Percentiles rank a stretch among this genome's conserved stretches.
phyloP scores from a whole-genome alignment of 768 basidiomycete genomes.

The Boletus pseudopeckii region DNA sequence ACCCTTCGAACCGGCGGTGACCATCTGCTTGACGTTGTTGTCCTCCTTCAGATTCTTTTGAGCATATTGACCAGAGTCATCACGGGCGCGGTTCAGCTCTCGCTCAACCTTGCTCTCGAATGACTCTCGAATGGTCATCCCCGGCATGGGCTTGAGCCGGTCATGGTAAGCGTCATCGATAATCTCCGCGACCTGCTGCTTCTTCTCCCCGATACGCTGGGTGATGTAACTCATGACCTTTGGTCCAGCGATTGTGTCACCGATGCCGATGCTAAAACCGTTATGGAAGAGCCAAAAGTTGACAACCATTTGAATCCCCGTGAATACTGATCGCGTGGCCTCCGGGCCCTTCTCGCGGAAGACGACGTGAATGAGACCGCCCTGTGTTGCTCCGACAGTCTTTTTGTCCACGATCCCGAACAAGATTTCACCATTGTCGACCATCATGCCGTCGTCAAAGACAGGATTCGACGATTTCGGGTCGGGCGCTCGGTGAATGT shows the following conservation, averaged over 20 bases:
- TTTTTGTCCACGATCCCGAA: slow-evolving; percentile 98
- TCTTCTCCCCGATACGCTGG: slow-evolving; percentile 75
- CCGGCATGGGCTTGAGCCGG: slow-evolving; percentile 83
- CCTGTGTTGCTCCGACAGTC: slow-evolving; percentile 94
- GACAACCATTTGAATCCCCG: slow-evolving; percentile 91
- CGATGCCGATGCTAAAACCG: slow-evolving; percentile 98
- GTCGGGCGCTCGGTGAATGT: slow-evolving; percentile 79
- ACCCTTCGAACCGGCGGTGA: slow-evolving; percentile 97
- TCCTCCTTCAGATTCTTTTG: slow-evolving; percentile 97
- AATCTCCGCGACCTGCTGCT: slow-evolving; percentile 71
- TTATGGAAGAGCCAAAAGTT: slow-evolving; percentile 99
- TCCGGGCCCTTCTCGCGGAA: slow-evolving; percentile 98
- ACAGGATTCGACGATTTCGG: slow-evolving; percentile 77
- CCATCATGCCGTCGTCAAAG: slow-evolving; percentile 90
- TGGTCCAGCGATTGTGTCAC: slow-evolving; percentile 93
- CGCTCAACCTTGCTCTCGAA: slow-evolving; percentile 92
- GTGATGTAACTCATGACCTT: slow-evolving; percentile 87
- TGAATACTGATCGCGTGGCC: slow-evolving; percentile 85
- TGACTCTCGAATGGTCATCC: slow-evolving; percentile 99
- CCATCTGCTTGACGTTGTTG: slow-evolving; percentile 99
- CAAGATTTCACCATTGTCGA: slow-evolving; percentile 95
- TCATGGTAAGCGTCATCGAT: slow-evolving; percentile 85
- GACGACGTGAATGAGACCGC: slow-evolving; percentile 92
- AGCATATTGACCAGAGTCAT: slow-evolving; percentile 92
- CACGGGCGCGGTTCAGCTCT: slow-evolving; percentile 92